A percentile compares a stretch with the other conserved stretches of the same genome.
Conservation (phyloP, 805 yeast genomes). For the Naumovozyma baii region DNA sequence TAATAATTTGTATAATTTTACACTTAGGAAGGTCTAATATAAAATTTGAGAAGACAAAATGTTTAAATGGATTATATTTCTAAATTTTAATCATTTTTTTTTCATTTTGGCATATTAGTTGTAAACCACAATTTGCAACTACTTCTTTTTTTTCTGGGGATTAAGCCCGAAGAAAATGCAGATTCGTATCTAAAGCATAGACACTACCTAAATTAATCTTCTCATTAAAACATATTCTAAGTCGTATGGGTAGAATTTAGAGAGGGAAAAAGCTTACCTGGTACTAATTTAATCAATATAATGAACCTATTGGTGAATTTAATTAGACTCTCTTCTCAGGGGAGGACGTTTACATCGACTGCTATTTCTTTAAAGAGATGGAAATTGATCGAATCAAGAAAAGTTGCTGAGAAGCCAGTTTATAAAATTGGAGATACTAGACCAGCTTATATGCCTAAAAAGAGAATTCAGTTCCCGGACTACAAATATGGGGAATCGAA, state of each 20-base stretch:
- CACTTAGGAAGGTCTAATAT: too few species aligned
- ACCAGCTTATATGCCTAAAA: constrained; percentile 39
- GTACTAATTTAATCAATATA: constrained; percentile 2
- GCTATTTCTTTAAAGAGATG: constrained; percentile 24
- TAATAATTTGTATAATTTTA: too few species aligned
- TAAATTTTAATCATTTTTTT: too few species aligned
- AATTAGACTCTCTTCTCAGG: neutral
- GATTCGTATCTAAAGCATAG: too few species aligned
- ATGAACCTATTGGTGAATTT: neutral
- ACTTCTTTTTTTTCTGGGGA: neutral
- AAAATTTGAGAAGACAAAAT: too few species aligned
- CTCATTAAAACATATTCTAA: too few species aligned
- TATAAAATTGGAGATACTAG: constrained; percentile 45
- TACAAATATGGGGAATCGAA: constrained; percentile 74
- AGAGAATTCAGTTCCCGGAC: constrained; percentile 42
- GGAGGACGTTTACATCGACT: constrained; percentile 17
- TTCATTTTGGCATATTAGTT: neutral
- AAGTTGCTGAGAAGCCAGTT: constrained; percentile 35
- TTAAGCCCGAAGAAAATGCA: neutral
- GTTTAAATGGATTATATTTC: too few species aligned
- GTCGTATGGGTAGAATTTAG: too few species aligned
- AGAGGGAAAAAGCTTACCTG: neutral
- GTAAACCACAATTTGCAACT: too few species aligned
- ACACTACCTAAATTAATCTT: too few species aligned
- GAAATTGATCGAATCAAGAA: constrained; percentile 41